phyloP scores from a whole-genome alignment of 345 rosid genomes.

The Populus euphratica region DNA sequence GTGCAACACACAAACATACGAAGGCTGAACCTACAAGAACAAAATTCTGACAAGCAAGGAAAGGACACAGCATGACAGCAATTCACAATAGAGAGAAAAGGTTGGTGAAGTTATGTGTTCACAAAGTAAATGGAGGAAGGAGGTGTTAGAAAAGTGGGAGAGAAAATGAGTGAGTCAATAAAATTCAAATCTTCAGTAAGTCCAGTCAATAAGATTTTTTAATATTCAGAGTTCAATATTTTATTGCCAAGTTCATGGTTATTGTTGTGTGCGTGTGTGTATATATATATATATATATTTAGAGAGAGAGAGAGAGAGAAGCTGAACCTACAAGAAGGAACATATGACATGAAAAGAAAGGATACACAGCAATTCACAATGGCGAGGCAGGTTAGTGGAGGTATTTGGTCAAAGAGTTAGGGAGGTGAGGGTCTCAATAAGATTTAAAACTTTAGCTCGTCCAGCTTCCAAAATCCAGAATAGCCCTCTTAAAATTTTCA shows the following conservation, averaged over 20 bases:
- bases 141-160: neutral
- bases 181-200: no score
- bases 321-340: neutral
- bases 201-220: no score
- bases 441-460: no score
- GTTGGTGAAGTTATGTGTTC: neutral
- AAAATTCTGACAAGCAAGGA: neutral
- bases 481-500: no score
- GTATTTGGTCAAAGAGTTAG: neutral
- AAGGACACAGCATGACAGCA: neutral
- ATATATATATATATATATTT: no score
- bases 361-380: neutral
- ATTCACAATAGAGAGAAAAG: neutral
- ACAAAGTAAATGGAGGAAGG: neutral
- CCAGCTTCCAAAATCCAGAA: no score
- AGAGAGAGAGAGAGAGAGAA: neutral
- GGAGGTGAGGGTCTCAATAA: no score
- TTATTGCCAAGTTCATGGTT: no score
- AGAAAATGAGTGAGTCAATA: no score
- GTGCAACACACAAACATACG: neutral
- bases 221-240: no score
- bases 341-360: neutral
- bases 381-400: neutral
- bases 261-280: no score
- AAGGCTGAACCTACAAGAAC: neutral